Conservation (phyloP, 2,329 filamentous ascomycete genomes). For the Fusarium drepaniforme region DNA sequence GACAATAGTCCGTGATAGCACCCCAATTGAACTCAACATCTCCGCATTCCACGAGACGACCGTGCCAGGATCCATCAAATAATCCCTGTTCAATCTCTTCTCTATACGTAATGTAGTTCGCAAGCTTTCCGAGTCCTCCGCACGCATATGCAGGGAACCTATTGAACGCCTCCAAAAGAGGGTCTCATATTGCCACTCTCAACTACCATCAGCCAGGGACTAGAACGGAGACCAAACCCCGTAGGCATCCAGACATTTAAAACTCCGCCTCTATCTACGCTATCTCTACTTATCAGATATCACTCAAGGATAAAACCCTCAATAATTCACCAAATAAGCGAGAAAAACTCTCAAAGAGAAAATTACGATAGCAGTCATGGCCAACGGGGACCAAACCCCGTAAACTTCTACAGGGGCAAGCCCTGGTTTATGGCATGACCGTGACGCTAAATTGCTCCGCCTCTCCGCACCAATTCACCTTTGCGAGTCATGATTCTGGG, state of each 20-base stretch:
- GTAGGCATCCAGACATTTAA: not conserved
- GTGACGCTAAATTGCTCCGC: not conserved
- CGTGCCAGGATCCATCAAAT: not conserved
- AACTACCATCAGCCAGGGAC: not conserved
- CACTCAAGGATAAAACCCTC: not conserved
- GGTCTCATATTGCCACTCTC: not conserved
- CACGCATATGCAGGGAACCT: not conserved
- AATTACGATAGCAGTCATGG: not conserved
- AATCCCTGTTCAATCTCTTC: not conserved
- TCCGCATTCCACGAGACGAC: not conserved
- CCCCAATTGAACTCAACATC: not conserved
- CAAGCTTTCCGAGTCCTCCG: not conserved
- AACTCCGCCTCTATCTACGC: not conserved
- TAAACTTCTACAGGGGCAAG: not conserved
- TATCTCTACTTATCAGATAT: not conserved
- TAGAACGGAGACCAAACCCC: not conserved
- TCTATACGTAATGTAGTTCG: not conserved
- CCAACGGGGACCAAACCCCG: not conserved
- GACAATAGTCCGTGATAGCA: not conserved
- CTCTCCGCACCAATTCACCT: not conserved
- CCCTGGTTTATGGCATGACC: not conserved
- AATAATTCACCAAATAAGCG: not conserved
- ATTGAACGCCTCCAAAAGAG: not conserved
- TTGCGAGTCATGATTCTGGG: not conserved
- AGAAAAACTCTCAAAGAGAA: not conserved